Evolutionary conservation across 805 yeast species (phyloP).

Genomic region (Kluyveromyces starmeri): DNA sequence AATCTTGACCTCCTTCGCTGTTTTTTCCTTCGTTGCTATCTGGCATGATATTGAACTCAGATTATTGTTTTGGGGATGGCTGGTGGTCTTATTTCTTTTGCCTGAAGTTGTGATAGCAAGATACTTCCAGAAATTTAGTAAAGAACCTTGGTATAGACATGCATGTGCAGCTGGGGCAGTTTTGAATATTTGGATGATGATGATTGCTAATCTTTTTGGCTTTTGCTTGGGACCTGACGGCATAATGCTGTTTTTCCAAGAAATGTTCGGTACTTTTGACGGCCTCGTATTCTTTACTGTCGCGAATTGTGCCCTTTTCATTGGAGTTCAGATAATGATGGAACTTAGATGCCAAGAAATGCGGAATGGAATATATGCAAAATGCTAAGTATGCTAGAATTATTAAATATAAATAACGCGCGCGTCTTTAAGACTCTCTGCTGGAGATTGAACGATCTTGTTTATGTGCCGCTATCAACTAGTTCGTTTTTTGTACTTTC

Average conservation of each 20-base stretch:
- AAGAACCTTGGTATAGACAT: conserved; percentile 65
- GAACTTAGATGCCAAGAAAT: conserved; percentile 82
- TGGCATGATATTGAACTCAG: conserved; percentile 97
- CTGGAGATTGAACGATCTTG: background rate
- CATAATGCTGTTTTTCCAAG: conserved; percentile 50
- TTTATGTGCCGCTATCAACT: background rate
- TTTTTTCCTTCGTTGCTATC: conserved; percentile 89
- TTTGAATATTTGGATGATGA: conserved; percentile 92
- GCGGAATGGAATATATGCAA: conserved; percentile 71
- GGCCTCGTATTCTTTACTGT: conserved; percentile 57
- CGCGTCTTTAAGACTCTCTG: conserved; percentile 13
- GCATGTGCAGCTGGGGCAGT: conserved; percentile 85
- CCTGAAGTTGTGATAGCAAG: conserved; percentile 71
- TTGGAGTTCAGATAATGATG: conserved; percentile 89
- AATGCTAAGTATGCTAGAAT: conserved; percentile 39
- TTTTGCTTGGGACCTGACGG: conserved; percentile 93
- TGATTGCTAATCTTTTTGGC: conserved; percentile 91
- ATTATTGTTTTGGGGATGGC: conserved; percentile 91
- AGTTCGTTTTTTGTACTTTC: conserved; percentile 53
- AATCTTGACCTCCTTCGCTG: conserved; percentile 68
- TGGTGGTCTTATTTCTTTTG: conserved; percentile 72
- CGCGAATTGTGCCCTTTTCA: conserved; percentile 61
- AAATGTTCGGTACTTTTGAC: conserved; percentile 59
- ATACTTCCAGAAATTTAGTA: conserved; percentile 32
- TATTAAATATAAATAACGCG: background rate